These are phyloP conservation scores for Artemisia argyi DNA, from an alignment of 129 eudicot genomes.

Conservation along the genomic window DNA sequence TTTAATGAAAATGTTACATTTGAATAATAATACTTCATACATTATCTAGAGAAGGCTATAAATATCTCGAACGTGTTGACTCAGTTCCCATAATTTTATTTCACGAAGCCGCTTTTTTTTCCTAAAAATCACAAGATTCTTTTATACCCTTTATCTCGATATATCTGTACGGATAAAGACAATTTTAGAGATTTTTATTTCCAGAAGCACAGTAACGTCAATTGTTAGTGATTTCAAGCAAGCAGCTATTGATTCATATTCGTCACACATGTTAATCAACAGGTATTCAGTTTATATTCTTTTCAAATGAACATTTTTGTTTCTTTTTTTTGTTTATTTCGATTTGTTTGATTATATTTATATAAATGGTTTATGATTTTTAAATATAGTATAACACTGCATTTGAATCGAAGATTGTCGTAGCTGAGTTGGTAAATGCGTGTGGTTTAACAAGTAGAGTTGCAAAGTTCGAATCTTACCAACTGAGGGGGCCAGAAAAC, in stretches of 20 bases:
- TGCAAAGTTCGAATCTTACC: too few relatives aligned
- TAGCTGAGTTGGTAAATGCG: too few relatives aligned
- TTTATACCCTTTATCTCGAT: not conserved
- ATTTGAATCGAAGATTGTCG: too few relatives aligned
- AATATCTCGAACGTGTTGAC: slow-evolving; percentile 28
- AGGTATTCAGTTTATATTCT: slow-evolving; percentile 14
- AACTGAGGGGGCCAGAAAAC: too few relatives aligned
- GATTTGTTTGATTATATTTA: too few relatives aligned
- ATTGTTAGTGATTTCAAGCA: not conserved
- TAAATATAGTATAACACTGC: too few relatives aligned
- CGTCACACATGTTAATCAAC: slow-evolving; percentile 4
- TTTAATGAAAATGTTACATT: not conserved
- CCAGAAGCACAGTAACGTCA: not conserved
- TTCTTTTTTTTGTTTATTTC: too few relatives aligned
- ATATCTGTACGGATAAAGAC: slow-evolving; percentile 13
- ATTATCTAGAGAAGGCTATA: slow-evolving; percentile 30
- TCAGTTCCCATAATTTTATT: slow-evolving; percentile 17
- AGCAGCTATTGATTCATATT: not conserved
- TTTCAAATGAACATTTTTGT: not conserved
- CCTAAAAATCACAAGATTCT: too few relatives aligned
- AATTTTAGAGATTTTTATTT: not conserved
- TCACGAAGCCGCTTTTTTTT: slow-evolving; percentile 1
- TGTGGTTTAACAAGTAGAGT: too few relatives aligned
- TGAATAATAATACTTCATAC: not conserved
- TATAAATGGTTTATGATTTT: too few relatives aligned